These are phyloP conservation scores for Beta vulgaris DNA, from an alignment of 148 eudicot species.

Conservation along the genomic window DNA sequence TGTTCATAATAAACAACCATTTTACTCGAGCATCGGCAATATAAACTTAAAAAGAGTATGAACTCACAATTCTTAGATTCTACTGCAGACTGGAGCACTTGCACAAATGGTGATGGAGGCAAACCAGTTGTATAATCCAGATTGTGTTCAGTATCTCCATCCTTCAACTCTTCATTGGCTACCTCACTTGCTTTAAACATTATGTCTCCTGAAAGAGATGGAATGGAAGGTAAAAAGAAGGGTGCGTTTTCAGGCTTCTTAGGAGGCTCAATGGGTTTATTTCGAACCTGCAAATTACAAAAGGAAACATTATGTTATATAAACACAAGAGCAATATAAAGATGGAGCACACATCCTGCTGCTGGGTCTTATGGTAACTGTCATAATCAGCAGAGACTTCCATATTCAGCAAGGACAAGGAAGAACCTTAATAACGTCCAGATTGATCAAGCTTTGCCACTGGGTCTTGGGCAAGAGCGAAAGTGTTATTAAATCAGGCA, in stretches of 20 bases:
- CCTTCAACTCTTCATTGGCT: conserved; percentile 42
- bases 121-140: conserved; percentile 29
- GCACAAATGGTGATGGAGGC: conserved; percentile 53
- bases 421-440: conserved; percentile 84
- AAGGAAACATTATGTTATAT: conserved; percentile 8
- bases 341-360: neutral
- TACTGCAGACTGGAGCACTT: conserved; percentile 59
- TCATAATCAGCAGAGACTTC: neutral
- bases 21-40: too few relatives aligned
- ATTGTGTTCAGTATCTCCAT: conserved; percentile 23
- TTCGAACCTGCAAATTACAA: conserved; percentile 56
- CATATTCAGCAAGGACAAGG: conserved; percentile 12
- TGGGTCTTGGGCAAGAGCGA: conserved; percentile 91
- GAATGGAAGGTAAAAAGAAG: conserved; percentile 87
- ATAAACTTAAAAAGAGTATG: neutral
- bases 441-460: conserved; percentile 96
- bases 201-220: conserved; percentile 86
- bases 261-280: conserved; percentile 94
- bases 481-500: conserved; percentile 91
- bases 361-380: neutral
- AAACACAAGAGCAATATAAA: neutral
- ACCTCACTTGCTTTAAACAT: conserved; percentile 50
- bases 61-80: conserved; percentile 65
- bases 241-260: conserved; percentile 95
- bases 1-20: neutral